phyloP scores from a whole-genome alignment of 2,329 filamentous ascomycete genomes.

The Nemania sp. region DNA sequence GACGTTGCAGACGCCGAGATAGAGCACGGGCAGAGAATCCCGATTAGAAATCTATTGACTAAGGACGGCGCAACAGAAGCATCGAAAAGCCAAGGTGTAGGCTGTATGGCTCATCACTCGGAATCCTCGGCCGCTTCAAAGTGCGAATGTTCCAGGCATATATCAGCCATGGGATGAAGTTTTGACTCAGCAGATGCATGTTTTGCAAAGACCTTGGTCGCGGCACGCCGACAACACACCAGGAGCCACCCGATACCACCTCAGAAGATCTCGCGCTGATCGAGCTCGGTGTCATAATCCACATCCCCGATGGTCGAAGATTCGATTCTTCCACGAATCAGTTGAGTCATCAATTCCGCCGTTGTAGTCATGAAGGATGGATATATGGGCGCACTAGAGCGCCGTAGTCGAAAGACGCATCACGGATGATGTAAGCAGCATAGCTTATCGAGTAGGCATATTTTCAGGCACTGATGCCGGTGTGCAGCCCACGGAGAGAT shows the following conservation, averaged over 20 bases:
- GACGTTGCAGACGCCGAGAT: not conserved
- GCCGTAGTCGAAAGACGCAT: conserved; percentile 11
- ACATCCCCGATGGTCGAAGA: not conserved
- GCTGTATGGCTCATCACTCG: conserved; percentile 1
- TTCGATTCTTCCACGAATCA: not conserved
- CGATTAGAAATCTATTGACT: not conserved
- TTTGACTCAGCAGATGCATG: conserved; percentile 30
- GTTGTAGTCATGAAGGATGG: not conserved
- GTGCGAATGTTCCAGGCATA: not conserved
- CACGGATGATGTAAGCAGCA: conserved; percentile 27
- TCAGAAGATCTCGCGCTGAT: not conserved
- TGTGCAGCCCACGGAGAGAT: not conserved
- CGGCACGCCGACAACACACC: too few species aligned
- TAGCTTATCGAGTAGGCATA: conserved; percentile 11
- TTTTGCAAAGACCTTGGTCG: not conserved
- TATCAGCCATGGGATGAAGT: conserved; percentile 2
- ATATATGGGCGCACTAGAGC: not conserved
- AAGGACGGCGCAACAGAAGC: not conserved
- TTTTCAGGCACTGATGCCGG: not conserved
- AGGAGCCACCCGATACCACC: not conserved
- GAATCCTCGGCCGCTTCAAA: conserved; percentile 8
- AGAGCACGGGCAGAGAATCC: not conserved
- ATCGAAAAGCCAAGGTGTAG: not conserved
- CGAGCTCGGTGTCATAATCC: not conserved
- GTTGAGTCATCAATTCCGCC: not conserved